Evolutionary conservation across 768 basidiomycete species (phyloP).

Genomic region (Gymnopilus junonius): DNA sequence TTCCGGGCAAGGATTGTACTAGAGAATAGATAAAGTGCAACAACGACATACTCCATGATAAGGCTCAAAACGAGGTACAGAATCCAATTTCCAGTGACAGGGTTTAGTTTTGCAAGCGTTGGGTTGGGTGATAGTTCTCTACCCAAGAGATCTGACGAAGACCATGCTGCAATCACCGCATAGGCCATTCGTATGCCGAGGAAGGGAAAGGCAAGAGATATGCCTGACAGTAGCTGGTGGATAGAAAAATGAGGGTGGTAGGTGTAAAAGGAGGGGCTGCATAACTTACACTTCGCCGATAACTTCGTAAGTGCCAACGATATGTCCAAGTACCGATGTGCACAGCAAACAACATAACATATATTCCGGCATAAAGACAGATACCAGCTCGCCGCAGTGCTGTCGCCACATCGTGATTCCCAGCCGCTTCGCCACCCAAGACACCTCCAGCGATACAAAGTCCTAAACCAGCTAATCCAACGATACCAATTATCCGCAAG

Average conservation of each 20-base stretch:
- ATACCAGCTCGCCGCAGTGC: constrained; percentile 48
- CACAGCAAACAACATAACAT: constrained; percentile 41
- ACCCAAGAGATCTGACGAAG: constrained; percentile 51
- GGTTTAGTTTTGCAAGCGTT: constrained; percentile 57
- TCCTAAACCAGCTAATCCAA: constrained; percentile 43
- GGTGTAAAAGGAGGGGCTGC: not conserved
- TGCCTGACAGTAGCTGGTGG: constrained; percentile 57
- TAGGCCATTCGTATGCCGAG: constrained; percentile 63
- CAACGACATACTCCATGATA: constrained; percentile 61
- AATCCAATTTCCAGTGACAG: constrained; percentile 59
- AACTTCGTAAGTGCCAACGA: constrained; percentile 48
- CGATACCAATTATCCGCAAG: constrained; percentile 39
- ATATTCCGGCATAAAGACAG: constrained; percentile 45
- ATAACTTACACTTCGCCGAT: constrained; percentile 47
- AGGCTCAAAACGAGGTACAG: constrained; percentile 62
- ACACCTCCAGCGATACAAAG: constrained; percentile 52
- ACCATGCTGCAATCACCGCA: constrained; percentile 61
- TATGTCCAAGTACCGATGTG: constrained; percentile 50
- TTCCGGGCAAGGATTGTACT: constrained; percentile 46
- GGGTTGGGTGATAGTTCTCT: constrained; percentile 38
- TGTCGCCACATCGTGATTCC: constrained; percentile 36
- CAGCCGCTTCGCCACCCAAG: constrained; percentile 41
- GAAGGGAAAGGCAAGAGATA: constrained; percentile 61
- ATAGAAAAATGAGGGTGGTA: not conserved
- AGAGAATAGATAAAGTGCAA: constrained; percentile 50